phyloP scores from a whole-genome alignment of 345 rosid species.

The Salix udensis region DNA sequence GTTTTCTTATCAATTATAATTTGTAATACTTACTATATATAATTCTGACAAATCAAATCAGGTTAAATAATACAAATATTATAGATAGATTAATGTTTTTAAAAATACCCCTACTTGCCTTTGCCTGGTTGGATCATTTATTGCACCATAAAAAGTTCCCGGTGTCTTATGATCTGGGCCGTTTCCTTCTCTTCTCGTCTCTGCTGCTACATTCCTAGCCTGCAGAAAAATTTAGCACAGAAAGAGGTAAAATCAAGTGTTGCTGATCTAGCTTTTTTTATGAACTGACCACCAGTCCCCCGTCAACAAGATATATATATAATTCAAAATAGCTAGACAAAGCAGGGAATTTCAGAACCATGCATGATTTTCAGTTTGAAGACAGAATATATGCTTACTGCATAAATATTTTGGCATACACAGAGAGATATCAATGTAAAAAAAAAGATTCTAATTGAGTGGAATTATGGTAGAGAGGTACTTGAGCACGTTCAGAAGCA shows the following conservation, averaged over 20 bases:
- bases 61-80: too few species aligned
- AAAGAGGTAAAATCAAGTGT: neutral
- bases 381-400: neutral
- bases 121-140: neutral
- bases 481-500: constrained; percentile 25
- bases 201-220: constrained; percentile 27
- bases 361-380: neutral
- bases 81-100: too few species aligned
- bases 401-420: neutral
- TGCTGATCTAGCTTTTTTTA: neutral
- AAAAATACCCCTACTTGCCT: neutral
- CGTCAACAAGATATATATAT: neutral
- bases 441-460: too few species aligned
- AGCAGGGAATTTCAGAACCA: neutral
- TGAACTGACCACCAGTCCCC: neutral
- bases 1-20: too few species aligned
- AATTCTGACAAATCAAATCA: too few species aligned
- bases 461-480: neutral
- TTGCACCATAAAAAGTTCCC: neutral
- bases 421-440: too few species aligned
- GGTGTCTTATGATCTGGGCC: neutral
- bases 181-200: constrained; percentile 6
- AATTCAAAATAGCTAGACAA: neutral
- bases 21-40: too few species aligned
- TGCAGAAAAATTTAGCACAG: neutral